Evolutionary conservation across 805 yeast species (phyloP).

Genomic region (Lipomyces mesembrius): DNA sequence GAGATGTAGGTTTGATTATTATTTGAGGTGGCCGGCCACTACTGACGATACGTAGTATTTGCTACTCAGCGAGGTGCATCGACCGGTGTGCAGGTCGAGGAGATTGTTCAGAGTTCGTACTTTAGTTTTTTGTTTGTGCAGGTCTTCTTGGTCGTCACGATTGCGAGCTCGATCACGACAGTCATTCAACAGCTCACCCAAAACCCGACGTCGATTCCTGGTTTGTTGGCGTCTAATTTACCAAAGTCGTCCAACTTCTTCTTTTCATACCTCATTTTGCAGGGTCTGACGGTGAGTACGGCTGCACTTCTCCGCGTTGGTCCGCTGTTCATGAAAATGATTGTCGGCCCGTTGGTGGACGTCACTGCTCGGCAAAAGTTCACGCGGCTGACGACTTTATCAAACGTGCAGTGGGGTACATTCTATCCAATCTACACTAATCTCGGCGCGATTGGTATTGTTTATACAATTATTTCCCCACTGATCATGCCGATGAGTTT

Average conservation of each 20-base stretch:
- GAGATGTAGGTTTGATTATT: slow-evolving; percentile 50
- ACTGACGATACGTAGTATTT: slow-evolving; percentile 49
- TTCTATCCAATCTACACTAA: slow-evolving; percentile 77
- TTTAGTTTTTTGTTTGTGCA: slow-evolving; percentile 81
- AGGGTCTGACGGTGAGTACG: slow-evolving; percentile 78
- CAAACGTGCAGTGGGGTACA: slow-evolving; percentile 74
- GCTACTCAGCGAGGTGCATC: slow-evolving; percentile 76
- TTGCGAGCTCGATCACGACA: slow-evolving; percentile 81
- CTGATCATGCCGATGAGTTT: slow-evolving; percentile 65
- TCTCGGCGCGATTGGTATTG: slow-evolving; percentile 75
- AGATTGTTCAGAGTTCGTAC: slow-evolving; percentile 77
- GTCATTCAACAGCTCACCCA: slow-evolving; percentile 73
- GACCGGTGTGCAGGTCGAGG: slow-evolving; percentile 72
- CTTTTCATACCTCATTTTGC: slow-evolving; percentile 72
- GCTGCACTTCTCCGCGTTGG: slow-evolving; percentile 66
- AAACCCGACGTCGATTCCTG: slow-evolving; percentile 71
- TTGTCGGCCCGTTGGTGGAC: slow-evolving; percentile 49
- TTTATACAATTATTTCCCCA: slow-evolving; percentile 81
- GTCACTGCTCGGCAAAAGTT: slow-evolving; percentile 66
- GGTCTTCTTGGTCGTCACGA: slow-evolving; percentile 79
- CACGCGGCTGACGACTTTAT: slow-evolving; percentile 51
- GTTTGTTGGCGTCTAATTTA: slow-evolving; percentile 69
- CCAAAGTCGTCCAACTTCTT: slow-evolving; percentile 89
- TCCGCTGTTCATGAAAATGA: slow-evolving; percentile 52
- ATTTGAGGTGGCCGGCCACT: neutral